Percentiles rank a stretch among this genome's conserved stretches.
phyloP scores from a whole-genome alignment of 2,329 filamentous ascomycete genomes.

The Ceratocystis colombiana region DNA sequence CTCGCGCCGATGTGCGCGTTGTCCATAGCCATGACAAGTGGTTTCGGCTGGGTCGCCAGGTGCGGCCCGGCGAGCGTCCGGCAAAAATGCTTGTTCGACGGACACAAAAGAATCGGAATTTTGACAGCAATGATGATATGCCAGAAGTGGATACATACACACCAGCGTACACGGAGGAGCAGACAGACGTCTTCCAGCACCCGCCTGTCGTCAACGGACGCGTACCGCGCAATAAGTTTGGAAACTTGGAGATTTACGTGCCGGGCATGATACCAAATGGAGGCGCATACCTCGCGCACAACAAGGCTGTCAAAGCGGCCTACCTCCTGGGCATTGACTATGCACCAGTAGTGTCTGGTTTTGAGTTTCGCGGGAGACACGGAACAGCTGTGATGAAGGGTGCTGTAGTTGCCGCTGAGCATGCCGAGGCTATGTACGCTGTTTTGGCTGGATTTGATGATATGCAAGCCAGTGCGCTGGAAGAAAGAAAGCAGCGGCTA shows the following conservation, averaged over 20 bases:
- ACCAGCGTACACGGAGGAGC: conserved; percentile 50
- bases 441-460: conserved; percentile 60
- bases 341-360: conserved; percentile 81
- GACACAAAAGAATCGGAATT: neutral
- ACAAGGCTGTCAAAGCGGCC: conserved; percentile 59
- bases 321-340: conserved; percentile 70
- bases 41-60: conserved; percentile 76
- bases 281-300: conserved; percentile 57
- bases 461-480: conserved; percentile 52
- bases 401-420: conserved; percentile 62
- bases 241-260: conserved; percentile 89
- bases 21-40: conserved; percentile 77
- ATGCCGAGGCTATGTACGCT: conserved; percentile 59
- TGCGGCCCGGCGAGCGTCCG: conserved; percentile 69
- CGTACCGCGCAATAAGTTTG: conserved; percentile 83
- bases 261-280: conserved; percentile 81
- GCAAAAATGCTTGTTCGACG: conserved; percentile 54
- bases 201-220: conserved; percentile 64
- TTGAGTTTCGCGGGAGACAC: conserved; percentile 73
- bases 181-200: conserved; percentile 64
- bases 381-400: conserved; percentile 77
- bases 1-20: conserved; percentile 66
- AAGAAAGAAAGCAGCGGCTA: conserved; percentile 61
- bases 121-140: conserved; percentile 33
- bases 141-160: conserved; percentile 38